Base-by-base conservation (phyloP, 1,284 basidiomycete species). In the Athelia sp. region DNA sequence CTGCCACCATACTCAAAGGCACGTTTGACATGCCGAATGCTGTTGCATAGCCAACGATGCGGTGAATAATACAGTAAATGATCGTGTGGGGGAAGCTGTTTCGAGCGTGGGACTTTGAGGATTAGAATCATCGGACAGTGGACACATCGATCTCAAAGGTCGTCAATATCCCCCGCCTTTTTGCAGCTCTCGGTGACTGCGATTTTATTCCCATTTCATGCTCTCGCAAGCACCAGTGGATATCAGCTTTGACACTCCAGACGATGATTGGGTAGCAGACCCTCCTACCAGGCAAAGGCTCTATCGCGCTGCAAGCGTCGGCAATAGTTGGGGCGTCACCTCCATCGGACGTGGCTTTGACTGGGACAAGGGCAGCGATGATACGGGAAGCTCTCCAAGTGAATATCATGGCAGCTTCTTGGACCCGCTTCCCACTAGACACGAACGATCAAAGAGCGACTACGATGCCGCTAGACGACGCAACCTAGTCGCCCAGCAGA, bases 301-400 rank as follows among this genome's bases (percentile, higher is more conserved):
- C 19, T 80, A 82, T 66, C 73, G 78, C 49, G 70, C 82, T 4
- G 75, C 83, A 32, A 86, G 84, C 56, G 79, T 84, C 42, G 79
- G 81, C 23, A 78, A 77, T 52, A 90, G 87, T 64, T 91, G 86
- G 83, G 84, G 84, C 3, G 87, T 91, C 55, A 90, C 87, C 9
- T 87, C 81, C 31, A 82, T 90, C 43, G 88, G 88, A 18, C 78
- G 86, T 46, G 88, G 88, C n/a, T 89, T 88, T 62, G 74, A 87
- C 65, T 90, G 87, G 85, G 74, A 73, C 40, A 67, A 72, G 53
- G 68, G 62, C 24, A 58, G 68, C 42, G 62, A 70, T 29, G 69
- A 70, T 38, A 50, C 31, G 23, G 55, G 52, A 4, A 53, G 40
- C 48, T 36, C 43, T 19, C 46, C 36, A n/a, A 43, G 47, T 10